A percentile compares a stretch with the other conserved stretches of the same genome.
Conservation (phyloP, 257 asterid species). For the Penstemon eatonii region DNA sequence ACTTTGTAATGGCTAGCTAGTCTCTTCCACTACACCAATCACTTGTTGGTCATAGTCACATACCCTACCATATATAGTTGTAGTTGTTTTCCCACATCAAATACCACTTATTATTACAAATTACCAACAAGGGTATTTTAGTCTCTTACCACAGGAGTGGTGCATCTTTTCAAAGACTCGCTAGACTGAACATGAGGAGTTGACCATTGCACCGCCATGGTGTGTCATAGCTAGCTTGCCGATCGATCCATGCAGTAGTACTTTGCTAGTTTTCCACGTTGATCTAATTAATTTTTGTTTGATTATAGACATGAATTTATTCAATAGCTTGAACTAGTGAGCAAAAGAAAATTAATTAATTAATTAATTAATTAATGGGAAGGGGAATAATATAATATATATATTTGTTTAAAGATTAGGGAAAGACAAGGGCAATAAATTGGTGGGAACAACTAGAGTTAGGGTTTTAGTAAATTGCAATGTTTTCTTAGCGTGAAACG, state of each 20-base stretch:
- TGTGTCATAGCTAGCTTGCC: conserved; percentile 46
- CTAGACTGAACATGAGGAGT: conserved; percentile 33
- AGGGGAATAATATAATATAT: conserved; percentile 8
- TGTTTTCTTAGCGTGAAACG: conserved; percentile 38
- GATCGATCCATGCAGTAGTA: conserved; percentile 30
- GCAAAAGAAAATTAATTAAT: conserved; percentile 11
- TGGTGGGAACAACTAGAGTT: conserved; percentile 57
- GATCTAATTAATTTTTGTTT: conserved; percentile 25
- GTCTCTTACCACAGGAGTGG: conserved; percentile 2
- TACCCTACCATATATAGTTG: too few relatives aligned
- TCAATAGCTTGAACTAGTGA: conserved; percentile 34
- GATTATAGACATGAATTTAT: neutral
- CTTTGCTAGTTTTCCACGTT: conserved; percentile 44
- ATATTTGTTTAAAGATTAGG: conserved; percentile 25
- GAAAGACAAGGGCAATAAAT: conserved; percentile 67
- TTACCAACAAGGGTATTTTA: conserved; percentile 20
- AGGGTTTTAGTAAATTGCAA: conserved; percentile 57
- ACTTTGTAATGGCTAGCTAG: too few relatives aligned
- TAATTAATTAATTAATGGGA: conserved; percentile 2
- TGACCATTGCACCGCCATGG: conserved; percentile 74
- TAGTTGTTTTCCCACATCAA: too few relatives aligned
- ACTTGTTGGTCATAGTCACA: too few relatives aligned
- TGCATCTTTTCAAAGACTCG: conserved; percentile 19
- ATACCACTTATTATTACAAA: too few relatives aligned
- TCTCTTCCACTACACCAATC: too few relatives aligned